Conservation (phyloP, 108 stramenopile genomes). For the Discostella pseudostelligera region DNA sequence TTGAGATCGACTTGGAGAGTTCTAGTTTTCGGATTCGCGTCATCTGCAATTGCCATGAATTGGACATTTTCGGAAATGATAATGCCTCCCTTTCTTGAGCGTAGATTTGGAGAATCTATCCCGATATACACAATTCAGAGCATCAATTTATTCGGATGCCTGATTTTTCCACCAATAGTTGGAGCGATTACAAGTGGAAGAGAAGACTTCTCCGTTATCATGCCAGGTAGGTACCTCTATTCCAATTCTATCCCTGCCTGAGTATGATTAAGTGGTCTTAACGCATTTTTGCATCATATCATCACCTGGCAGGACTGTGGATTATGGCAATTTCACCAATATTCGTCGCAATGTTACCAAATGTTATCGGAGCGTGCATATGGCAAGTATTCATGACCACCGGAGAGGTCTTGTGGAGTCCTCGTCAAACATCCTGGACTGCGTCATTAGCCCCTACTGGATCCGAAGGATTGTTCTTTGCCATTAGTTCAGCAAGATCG, state of each 20-base stretch:
- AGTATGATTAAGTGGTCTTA: not conserved
- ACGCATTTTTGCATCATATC: not conserved
- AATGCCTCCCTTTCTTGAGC: constrained; percentile 24
- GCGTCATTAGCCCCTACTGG: constrained; percentile 42
- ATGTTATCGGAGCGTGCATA: constrained; percentile 26
- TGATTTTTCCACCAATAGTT: constrained; percentile 39
- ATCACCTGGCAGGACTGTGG: constrained; percentile 10
- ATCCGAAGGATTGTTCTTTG: constrained; percentile 48
- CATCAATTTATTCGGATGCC: constrained; percentile 34
- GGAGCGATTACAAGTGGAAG: constrained; percentile 37
- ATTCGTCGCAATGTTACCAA: constrained; percentile 19
- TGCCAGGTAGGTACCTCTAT: constrained; percentile 14
- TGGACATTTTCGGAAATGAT: constrained; percentile 22
- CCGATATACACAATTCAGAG: constrained; percentile 29
- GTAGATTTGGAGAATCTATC: constrained; percentile 19
- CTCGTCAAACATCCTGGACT: constrained; percentile 35
- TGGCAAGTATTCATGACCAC: constrained; percentile 49
- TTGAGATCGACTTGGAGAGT: constrained; percentile 40
- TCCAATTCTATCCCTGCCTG: too few species aligned
- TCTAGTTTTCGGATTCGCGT: constrained; percentile 20
- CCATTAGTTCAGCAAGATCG: constrained; percentile 23
- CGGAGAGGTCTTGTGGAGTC: constrained; percentile 48
- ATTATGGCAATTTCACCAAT: constrained; percentile 28
- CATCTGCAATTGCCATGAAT: constrained; percentile 23
- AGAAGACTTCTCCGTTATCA: constrained; percentile 25